These are phyloP conservation scores for Stagonosporopsis vannaccii DNA, from an alignment of 2,329 filamentous ascomycete genomes.

Conservation along the genomic window DNA sequence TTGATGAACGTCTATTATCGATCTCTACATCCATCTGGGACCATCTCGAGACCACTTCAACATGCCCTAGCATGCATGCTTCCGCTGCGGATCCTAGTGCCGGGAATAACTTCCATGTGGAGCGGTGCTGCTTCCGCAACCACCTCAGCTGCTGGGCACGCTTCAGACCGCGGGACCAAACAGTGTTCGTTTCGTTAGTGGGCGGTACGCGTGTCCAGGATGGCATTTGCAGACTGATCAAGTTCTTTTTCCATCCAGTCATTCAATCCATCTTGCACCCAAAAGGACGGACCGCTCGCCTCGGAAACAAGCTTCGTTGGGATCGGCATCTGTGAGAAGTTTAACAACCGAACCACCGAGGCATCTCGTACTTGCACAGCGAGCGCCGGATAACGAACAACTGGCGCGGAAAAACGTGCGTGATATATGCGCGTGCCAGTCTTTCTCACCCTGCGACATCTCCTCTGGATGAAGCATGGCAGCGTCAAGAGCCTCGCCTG, in stretches of 20 bases:
- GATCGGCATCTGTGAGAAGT: background rate
- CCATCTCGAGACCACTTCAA: background rate
- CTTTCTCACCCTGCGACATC: background rate
- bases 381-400: conserved; percentile 15
- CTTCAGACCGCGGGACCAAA: conserved; percentile 7
- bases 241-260: background rate
- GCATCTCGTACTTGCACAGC: conserved; percentile 2
- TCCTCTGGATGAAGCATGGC: conserved; percentile 12
- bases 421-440: background rate
- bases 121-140: conserved; percentile 7
- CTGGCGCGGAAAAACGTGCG: conserved; percentile 6
- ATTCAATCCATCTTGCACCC: background rate
- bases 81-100: conserved; percentile 13
- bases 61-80: conserved; percentile 1
- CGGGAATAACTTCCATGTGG: conserved; percentile 1
- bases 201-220: background rate
- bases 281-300: background rate
- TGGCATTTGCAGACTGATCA: conserved; percentile 1
- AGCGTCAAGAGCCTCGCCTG: conserved; percentile 3
- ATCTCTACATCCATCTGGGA: background rate
- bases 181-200: conserved; percentile 6
- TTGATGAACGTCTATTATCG: background rate
- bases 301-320: background rate
- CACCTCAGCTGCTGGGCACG: background rate
- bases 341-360: conserved; percentile 6